These are phyloP conservation scores for Dispira simplex DNA, from an alignment of 192 early-diverging fungal genomes.

Conservation along the genomic window DNA sequence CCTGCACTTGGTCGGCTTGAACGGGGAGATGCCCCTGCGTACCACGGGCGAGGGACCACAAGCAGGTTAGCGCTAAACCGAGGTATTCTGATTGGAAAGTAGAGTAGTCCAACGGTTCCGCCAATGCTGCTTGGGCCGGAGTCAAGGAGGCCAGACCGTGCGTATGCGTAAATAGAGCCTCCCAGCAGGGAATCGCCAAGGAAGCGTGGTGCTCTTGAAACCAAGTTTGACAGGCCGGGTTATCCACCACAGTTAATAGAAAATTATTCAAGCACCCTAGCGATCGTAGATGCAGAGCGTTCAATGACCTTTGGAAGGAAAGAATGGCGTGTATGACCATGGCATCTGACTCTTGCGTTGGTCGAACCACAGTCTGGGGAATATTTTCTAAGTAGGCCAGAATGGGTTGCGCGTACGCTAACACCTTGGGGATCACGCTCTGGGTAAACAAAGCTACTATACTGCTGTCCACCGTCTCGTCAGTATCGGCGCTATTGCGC, in stretches of 20 bases:
- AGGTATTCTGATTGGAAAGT: slow-evolving; percentile 35
- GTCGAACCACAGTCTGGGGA: slow-evolving; percentile 15
- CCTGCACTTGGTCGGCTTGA: slow-evolving; percentile 27
- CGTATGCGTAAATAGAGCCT: slow-evolving; percentile 39
- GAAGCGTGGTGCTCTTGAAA: slow-evolving; percentile 21
- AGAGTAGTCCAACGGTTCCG: slow-evolving; percentile 8
- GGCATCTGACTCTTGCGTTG: slow-evolving; percentile 19
- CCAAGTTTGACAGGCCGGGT: slow-evolving; percentile 39
- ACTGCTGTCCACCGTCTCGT: slow-evolving; percentile 22
- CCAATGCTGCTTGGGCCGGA: neutral
- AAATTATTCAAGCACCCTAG: slow-evolving; percentile 64
- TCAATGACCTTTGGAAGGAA: slow-evolving; percentile 31
- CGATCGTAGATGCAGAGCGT: slow-evolving; percentile 43
- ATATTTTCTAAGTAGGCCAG: slow-evolving; percentile 17
- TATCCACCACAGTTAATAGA: slow-evolving; percentile 52
- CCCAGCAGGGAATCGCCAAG: slow-evolving; percentile 30
- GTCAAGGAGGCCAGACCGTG: slow-evolving; percentile 13
- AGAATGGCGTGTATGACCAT: slow-evolving; percentile 16
- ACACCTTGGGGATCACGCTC: slow-evolving; percentile 18
- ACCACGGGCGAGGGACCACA: slow-evolving; percentile 65
- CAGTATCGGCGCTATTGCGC: no score
- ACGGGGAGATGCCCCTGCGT: slow-evolving; percentile 35
- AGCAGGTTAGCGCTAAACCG: slow-evolving; percentile 49
- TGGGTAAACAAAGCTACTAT: slow-evolving; percentile 27
- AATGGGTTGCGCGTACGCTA: slow-evolving; percentile 24